phyloP scores from a whole-genome alignment of 2,329 filamentous ascomycete genomes.

The Clathrospora elynae region DNA sequence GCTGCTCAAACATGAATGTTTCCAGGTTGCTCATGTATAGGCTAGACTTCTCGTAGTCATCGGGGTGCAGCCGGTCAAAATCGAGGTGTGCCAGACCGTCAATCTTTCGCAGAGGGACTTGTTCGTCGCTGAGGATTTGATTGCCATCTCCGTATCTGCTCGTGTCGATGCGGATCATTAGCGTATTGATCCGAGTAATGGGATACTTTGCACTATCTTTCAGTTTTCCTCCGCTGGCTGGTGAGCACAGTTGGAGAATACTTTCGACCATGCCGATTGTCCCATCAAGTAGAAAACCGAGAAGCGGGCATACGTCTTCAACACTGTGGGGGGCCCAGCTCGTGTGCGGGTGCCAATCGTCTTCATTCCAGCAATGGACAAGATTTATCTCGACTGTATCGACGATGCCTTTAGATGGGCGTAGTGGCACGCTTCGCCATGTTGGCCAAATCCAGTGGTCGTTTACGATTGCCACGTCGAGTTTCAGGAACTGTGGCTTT shows the following conservation, averaged over 20 bases:
- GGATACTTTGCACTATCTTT: too few relatives aligned
- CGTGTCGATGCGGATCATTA: constrained; percentile 16
- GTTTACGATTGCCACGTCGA: constrained; percentile 21
- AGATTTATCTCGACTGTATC: constrained; percentile 16
- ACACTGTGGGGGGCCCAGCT: not conserved
- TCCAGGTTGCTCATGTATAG: not conserved
- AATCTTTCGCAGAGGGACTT: constrained; percentile 18
- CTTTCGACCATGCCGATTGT: too few relatives aligned
- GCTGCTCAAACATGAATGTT: not conserved
- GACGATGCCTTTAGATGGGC: not conserved
- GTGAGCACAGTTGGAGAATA: too few relatives aligned
- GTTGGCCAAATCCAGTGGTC: constrained; percentile 24
- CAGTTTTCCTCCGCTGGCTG: too few relatives aligned
- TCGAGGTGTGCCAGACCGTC: constrained; percentile 15
- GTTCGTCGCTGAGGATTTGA: constrained; percentile 7
- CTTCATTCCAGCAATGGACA: constrained; percentile 14
- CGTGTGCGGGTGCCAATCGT: constrained; percentile 2
- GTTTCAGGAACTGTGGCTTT: constrained; percentile 4
- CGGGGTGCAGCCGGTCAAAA: constrained; percentile 16
- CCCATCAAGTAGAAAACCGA: too few relatives aligned
- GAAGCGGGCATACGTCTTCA: not conserved
- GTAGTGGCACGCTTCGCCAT: constrained; percentile 14
- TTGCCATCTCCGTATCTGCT: constrained; percentile 7
- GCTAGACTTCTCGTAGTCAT: not conserved
- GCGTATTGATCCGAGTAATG: constrained; percentile 3